Percentiles rank a stretch among this genome's conserved stretches.
phyloP scores from a whole-genome alignment of 2,329 filamentous ascomycete genomes.

The Botryotinia convoluta region DNA sequence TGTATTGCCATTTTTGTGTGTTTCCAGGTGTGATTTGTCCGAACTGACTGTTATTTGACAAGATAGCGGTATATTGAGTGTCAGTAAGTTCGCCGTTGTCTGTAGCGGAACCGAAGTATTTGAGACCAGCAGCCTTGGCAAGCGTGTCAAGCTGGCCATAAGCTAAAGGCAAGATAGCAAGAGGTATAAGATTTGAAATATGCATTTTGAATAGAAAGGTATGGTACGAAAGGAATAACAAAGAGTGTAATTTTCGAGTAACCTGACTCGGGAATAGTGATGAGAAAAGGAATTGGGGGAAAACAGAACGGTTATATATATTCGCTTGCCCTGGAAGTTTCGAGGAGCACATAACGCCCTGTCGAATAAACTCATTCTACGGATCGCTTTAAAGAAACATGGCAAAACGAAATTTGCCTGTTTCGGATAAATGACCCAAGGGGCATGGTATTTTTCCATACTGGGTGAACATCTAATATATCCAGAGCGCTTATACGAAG shows the following conservation, averaged over 20 bases:
- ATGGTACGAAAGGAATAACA: not conserved
- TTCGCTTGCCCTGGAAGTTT: not conserved
- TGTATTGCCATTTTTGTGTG: conserved; percentile 61
- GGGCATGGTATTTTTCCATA: conserved; percentile 2
- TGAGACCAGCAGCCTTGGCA: conserved; percentile 51
- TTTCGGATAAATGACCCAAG: conserved; percentile 18
- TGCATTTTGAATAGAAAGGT: conserved; percentile 20
- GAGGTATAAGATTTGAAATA: conserved; percentile 16
- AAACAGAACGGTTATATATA: conserved; percentile 7
- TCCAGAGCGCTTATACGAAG: conserved; percentile 9
- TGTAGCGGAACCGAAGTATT: conserved; percentile 58
- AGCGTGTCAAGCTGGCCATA: conserved; percentile 38
- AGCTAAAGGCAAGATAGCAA: conserved; percentile 21
- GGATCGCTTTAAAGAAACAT: not conserved
- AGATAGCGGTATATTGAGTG: conserved; percentile 52
- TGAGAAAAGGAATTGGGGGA: not conserved
- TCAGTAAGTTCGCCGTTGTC: conserved; percentile 51
- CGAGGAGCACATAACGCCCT: not conserved
- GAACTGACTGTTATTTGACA: conserved; percentile 56
- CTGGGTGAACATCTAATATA: conserved; percentile 7
- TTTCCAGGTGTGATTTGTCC: conserved; percentile 65
- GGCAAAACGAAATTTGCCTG: conserved; percentile 15
- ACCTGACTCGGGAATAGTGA: conserved; percentile 5
- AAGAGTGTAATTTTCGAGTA: conserved; percentile 10
- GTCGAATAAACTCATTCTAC: not conserved